Evolutionary conservation across 768 basidiomycete genomes (phyloP).

Genomic region (Tricholoma saponaceum): DNA sequence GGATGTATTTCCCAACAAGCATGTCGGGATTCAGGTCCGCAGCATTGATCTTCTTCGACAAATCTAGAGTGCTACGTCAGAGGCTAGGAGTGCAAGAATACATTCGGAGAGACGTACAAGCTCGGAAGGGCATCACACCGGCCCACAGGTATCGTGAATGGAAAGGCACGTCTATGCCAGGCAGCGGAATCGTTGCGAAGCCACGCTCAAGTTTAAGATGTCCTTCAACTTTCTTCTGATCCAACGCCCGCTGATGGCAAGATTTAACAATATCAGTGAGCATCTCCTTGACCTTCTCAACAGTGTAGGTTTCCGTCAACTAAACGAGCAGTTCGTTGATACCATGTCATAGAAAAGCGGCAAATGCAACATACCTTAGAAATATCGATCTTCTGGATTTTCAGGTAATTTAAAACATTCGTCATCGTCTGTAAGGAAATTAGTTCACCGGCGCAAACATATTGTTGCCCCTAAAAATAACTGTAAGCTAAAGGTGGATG

Average conservation of each 20-base stretch:
- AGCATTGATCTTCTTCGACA: constrained; percentile 97
- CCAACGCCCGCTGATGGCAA: constrained; percentile 70
- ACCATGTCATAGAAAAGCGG: not conserved
- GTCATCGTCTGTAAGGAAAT: constrained; percentile 91
- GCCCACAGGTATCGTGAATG: constrained; percentile 99
- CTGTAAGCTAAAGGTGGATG: constrained; percentile 2
- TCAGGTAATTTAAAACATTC: constrained; percentile 94
- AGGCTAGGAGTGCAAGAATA: not conserved
- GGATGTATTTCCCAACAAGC: constrained; percentile 93
- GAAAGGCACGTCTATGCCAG: constrained; percentile 99
- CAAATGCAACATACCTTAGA: constrained; percentile 51
- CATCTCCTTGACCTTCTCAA: constrained; percentile 97
- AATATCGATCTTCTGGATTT: constrained; percentile 94
- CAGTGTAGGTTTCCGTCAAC: constrained; percentile 82
- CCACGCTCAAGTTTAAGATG: constrained; percentile 95
- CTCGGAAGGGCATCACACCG: constrained; percentile 95
- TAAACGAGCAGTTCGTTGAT: constrained; percentile 23
- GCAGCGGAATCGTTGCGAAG: constrained; percentile 91
- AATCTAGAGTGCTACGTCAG: constrained; percentile 43
- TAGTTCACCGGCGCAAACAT: constrained; percentile 97
- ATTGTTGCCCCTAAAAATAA: constrained; percentile 85
- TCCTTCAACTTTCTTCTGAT: constrained; percentile 78
- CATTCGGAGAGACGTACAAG: constrained; percentile 60
- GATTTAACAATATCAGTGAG: constrained; percentile 86
- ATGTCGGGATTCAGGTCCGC: constrained; percentile 91